Evolutionary conservation across 805 yeast genomes (phyloP).

Genomic region (Wickerhamomyces subpelliculosus): DNA sequence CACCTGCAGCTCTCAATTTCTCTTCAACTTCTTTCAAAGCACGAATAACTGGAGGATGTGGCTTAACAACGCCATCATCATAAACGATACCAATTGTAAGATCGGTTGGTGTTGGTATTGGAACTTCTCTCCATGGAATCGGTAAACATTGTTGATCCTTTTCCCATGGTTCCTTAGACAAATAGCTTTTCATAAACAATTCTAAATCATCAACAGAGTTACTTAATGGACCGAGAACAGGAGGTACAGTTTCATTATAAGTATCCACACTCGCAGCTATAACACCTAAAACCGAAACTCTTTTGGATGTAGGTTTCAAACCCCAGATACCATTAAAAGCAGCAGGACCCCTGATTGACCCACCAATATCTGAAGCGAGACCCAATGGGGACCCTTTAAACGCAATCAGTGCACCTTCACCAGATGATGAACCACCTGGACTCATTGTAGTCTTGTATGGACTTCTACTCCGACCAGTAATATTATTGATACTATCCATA

Average conservation of each 20-base stretch:
- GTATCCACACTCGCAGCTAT: conserved; percentile 10
- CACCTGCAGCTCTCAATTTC: conserved; percentile 54
- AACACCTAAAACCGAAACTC: conserved; percentile 32
- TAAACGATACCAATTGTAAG: conserved; percentile 56
- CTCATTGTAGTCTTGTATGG: conserved; percentile 50
- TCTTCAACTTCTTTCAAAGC: conserved; percentile 47
- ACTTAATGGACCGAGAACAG: conserved; percentile 65
- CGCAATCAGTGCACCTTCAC: conserved; percentile 60
- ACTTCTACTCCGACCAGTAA: conserved; percentile 53
- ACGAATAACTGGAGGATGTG: conserved; percentile 58
- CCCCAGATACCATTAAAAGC: conserved; percentile 59
- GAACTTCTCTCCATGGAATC: conserved; percentile 33
- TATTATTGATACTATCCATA: conserved; percentile 52
- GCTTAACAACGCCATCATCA: conserved; percentile 60
- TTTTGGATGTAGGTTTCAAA: conserved; percentile 53
- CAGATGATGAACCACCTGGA: conserved; percentile 71
- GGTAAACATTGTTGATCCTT: conserved; percentile 29
- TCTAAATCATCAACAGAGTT: conserved; percentile 62
- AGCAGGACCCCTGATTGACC: conserved; percentile 62
- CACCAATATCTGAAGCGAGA: conserved; percentile 68
- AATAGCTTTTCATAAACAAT: conserved; percentile 53
- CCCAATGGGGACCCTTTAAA: conserved; percentile 57
- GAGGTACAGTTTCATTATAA: conserved; percentile 47
- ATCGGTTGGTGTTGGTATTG: conserved; percentile 28
- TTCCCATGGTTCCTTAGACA: conserved; percentile 49